These are phyloP conservation scores for Ploettnerulaceae sp. DNA, from an alignment of 2,329 filamentous ascomycete species.

Conservation along the genomic window DNA sequence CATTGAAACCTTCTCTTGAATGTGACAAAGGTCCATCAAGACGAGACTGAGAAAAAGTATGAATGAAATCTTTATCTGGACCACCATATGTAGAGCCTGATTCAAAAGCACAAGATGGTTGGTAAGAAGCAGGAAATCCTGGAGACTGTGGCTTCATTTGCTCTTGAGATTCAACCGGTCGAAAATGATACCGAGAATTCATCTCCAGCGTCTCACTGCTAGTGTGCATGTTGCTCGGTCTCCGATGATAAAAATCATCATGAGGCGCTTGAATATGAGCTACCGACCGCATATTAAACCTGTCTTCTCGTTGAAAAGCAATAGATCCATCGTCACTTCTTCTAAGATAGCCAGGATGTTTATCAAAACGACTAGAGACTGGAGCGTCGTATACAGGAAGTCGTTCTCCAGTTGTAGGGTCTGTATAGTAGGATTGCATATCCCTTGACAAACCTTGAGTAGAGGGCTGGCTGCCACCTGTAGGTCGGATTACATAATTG, in stretches of 20 bases:
- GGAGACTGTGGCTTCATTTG: constrained; percentile 20
- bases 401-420: constrained; percentile 19
- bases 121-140: constrained; percentile 19
- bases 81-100: constrained; percentile 17
- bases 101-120: constrained; percentile 26
- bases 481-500: constrained; percentile 17
- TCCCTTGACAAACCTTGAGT: constrained; percentile 29
- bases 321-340: constrained; percentile 18
- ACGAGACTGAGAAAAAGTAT: constrained; percentile 32
- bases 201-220: constrained; percentile 11
- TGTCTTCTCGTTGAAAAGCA: constrained; percentile 10
- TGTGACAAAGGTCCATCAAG: constrained; percentile 21
- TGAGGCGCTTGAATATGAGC: constrained; percentile 11
- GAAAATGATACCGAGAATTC: constrained; percentile 18
- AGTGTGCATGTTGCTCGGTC: constrained; percentile 11
- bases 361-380: constrained; percentile 17
- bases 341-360: constrained; percentile 15
- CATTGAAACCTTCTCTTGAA: constrained; percentile 22
- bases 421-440: constrained; percentile 17
- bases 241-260: constrained; percentile 17
- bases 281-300: constrained; percentile 14
- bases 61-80: constrained; percentile 27
- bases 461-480: no score
- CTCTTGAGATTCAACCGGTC: constrained; percentile 17
- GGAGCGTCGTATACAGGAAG: constrained; percentile 28